Base-by-base conservation (phyloP, 225 moss, liverwort and hornwort species). In the Asterella californica region DNA sequence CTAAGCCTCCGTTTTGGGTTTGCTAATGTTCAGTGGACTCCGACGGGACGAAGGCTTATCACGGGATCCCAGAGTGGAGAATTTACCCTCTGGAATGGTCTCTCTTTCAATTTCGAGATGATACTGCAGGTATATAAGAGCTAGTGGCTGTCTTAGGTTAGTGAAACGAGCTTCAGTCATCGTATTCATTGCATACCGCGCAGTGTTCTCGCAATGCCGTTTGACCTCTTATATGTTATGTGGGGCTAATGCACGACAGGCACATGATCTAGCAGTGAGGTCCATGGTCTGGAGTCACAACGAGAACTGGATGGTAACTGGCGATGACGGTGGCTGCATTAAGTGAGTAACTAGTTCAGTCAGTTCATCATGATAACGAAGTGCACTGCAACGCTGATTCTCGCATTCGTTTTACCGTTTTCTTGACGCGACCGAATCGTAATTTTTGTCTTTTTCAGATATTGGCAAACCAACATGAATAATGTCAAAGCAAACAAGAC, bases 241-340 rank as follows among this genome's bases (percentile, higher is more conserved):
- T 81, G 60, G 21, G 21, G 60, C 2, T 3, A n/a, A 50, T 27
- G 17, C 60, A 84, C n/a, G n/a, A n/a, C 88, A 93, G 94, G 99
- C 99, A 62, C 99, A 99, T 87, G 99, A 99, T 85, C 91, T 91
- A 82, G 93, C 99, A 33, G 99, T 99, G 75, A 91, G 99, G 77
- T 99, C 99, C 75, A 99, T 99, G 99, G 90, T 95, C 57, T 99
- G 99, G 99, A 95, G 99, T 88, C 95, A 99, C 78, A 99, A 99
- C 74, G 99, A 93, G 72, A 99, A 99, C 82, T 99, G 99, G 99
- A 95, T 99, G 95, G 95, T 99, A 50, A 99, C 99, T 52, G 95
- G 99, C 79, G 99, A 99, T 85, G 99, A 99, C 78, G 95, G 99
- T 66, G 99, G 99, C 50, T 99, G 99, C 82, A 99, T 99, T 71